Percentiles rank a stretch among this genome's conserved stretches.
Conservation (phyloP, 106 monocot genomes). For the Allium fistulosum region DNA sequence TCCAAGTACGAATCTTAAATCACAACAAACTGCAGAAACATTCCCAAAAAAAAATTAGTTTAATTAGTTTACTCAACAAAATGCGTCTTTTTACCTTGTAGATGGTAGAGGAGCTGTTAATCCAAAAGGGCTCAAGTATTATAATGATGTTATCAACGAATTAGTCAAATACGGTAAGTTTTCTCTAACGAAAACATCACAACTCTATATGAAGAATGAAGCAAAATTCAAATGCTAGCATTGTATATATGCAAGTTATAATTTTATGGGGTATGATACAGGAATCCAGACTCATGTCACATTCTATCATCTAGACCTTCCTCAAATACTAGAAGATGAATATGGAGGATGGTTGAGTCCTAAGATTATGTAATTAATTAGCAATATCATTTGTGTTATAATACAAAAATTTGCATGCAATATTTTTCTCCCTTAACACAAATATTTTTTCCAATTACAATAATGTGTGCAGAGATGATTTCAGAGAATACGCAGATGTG, state of each 20-base stretch:
- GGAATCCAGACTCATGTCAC: slow-evolving; percentile 44
- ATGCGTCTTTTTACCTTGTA: slow-evolving; percentile 1
- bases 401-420: no score
- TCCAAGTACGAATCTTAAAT: slow-evolving; percentile 7
- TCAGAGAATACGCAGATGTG: slow-evolving; percentile 13
- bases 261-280: background rate
- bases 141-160: slow-evolving; percentile 55
- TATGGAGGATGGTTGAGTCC: slow-evolving; percentile 37
- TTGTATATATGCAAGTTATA: background rate
- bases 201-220: background rate
- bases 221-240: no score
- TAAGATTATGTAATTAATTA: slow-evolving; percentile 24
- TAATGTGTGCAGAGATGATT: slow-evolving; percentile 12
- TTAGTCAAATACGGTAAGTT: slow-evolving; percentile 16
- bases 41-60: background rate
- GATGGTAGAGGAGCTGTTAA: slow-evolving; percentile 51
- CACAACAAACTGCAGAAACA: no score
- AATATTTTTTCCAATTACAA: background rate
- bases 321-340: slow-evolving; percentile 39
- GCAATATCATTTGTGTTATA: no score
- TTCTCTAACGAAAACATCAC: no score
- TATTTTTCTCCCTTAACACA: background rate
- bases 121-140: slow-evolving; percentile 39
- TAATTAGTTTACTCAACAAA: background rate
- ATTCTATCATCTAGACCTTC: slow-evolving; percentile 47